These are phyloP conservation scores for Phoma herbarum DNA, from an alignment of 2,329 filamentous ascomycete species.

Conservation along the genomic window DNA sequence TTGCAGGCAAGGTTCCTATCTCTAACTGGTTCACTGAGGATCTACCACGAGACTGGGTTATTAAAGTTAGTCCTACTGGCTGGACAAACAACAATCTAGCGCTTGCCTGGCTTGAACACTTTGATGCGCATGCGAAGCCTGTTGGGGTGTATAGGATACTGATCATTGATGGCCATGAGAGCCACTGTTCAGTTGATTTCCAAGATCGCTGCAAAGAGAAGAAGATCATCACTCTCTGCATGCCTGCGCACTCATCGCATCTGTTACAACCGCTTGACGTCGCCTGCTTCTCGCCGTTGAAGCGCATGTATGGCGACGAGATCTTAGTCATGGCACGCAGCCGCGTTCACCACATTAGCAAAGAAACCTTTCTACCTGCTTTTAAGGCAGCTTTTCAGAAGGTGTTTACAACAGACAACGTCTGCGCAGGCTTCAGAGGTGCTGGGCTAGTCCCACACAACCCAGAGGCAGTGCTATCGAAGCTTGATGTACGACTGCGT, in stretches of 20 bases:
- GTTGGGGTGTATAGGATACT: not conserved
- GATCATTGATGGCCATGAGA: not conserved
- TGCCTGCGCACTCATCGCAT: too few relatives aligned
- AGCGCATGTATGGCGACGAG: too few relatives aligned
- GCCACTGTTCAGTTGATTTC: not conserved
- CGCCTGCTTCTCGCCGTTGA: too few relatives aligned
- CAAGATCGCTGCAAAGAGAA: not conserved
- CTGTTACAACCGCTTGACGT: too few relatives aligned
- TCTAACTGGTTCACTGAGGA: conserved; percentile 1
- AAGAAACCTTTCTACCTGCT: not conserved
- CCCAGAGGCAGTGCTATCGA: not conserved
- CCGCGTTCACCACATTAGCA: not conserved
- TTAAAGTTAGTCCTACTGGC: conserved; percentile 41
- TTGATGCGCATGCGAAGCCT: not conserved
- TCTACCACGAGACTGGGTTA: conserved; percentile 33
- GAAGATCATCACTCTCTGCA: not conserved
- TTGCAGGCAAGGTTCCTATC: too few relatives aligned
- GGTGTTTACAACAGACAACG: not conserved
- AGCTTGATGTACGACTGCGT: not conserved
- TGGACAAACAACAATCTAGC: too few relatives aligned
- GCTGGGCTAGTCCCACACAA: not conserved
- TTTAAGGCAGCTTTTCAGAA: not conserved
- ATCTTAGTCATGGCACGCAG: not conserved
- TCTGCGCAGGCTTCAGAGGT: not conserved
- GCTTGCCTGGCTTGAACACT: not conserved